Evolutionary conservation across 495 filamentous ascomycete genomes (phyloP).

Genomic region (Jackrogersella minutella): DNA sequence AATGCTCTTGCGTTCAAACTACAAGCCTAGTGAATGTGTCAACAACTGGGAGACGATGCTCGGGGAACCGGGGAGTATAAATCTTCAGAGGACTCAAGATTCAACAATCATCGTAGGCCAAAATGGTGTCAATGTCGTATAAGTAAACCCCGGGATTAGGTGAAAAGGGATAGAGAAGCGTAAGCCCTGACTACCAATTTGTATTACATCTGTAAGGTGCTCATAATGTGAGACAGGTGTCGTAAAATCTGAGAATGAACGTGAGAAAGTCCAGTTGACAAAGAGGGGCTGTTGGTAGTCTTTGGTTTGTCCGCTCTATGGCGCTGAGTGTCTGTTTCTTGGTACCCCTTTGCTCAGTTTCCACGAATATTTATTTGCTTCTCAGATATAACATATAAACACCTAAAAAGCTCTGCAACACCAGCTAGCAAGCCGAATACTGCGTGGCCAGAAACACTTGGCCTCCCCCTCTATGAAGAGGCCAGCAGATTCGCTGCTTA

Average conservation of each 20-base stretch:
- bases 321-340: not conserved
- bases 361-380: not conserved
- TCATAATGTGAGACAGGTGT: conserved; percentile 1
- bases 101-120: conserved; percentile 21
- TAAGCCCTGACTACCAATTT: conserved; percentile 17
- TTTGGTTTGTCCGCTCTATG: conserved; percentile 1
- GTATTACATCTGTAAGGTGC: conserved; percentile 26
- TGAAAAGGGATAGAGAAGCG: not conserved
- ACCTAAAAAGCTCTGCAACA: not conserved
- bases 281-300: conserved; percentile 4
- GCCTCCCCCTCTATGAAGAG: conserved; percentile 9
- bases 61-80: conserved; percentile 8
- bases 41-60: not conserved
- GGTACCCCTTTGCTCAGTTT: not conserved
- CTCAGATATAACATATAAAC: not conserved
- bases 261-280: not conserved
- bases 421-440: conserved; percentile 1
- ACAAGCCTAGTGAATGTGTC: not conserved
- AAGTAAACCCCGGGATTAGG: conserved; percentile 11
- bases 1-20: conserved; percentile 4
- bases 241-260: not conserved
- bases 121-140: conserved; percentile 13
- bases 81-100: conserved; percentile 6
- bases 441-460: conserved; percentile 2
- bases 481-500: conserved; percentile 3